Evolutionary conservation across 176 grass and related monocot genomes (phyloP).

Genomic region (Oryza coarctata): DNA sequence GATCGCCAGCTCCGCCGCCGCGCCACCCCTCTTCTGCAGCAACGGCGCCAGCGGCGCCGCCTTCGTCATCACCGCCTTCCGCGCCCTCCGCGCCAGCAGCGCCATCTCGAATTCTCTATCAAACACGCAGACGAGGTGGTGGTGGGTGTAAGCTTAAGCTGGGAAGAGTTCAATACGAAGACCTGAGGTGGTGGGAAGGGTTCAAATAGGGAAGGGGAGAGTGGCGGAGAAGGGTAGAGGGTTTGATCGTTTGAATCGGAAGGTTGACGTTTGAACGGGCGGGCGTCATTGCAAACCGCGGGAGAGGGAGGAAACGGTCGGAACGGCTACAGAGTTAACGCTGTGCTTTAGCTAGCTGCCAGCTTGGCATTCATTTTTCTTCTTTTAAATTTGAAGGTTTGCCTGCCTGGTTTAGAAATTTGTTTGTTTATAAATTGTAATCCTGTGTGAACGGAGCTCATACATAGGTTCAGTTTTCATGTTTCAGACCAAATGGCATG

Average conservation of each 20-base stretch:
- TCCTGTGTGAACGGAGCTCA: background rate
- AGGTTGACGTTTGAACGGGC: slow-evolving; percentile 55
- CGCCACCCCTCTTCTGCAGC: background rate
- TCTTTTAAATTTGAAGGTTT: background rate
- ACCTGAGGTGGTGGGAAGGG: slow-evolving; percentile 37
- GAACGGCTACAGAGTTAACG: slow-evolving; percentile 17
- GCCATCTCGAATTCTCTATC: slow-evolving; percentile 12
- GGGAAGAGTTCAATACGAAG: slow-evolving; percentile 42
- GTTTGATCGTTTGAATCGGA: slow-evolving; percentile 41
- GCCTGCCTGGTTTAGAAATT: background rate
- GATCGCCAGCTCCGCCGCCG: slow-evolving; percentile 50
- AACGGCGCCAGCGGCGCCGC: background rate
- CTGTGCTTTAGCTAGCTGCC: slow-evolving; percentile 33
- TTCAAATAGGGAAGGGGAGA: slow-evolving; percentile 53
- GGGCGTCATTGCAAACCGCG: slow-evolving; percentile 14
- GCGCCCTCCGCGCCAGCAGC: slow-evolving; percentile 38
- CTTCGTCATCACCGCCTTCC: slow-evolving; percentile 15
- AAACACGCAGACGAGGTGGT: background rate
- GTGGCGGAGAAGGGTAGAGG: slow-evolving; percentile 29
- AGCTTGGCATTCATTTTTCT: background rate
- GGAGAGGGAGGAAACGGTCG: slow-evolving; percentile 43
- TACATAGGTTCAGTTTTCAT: background rate
- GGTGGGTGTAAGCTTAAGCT: slow-evolving; percentile 1
- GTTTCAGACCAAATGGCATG: background rate
- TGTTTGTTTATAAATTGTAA: background rate